Base-by-base conservation (phyloP, 371 early-diverging fungal genomes). In the Pancytospora epiphaga region DNA sequence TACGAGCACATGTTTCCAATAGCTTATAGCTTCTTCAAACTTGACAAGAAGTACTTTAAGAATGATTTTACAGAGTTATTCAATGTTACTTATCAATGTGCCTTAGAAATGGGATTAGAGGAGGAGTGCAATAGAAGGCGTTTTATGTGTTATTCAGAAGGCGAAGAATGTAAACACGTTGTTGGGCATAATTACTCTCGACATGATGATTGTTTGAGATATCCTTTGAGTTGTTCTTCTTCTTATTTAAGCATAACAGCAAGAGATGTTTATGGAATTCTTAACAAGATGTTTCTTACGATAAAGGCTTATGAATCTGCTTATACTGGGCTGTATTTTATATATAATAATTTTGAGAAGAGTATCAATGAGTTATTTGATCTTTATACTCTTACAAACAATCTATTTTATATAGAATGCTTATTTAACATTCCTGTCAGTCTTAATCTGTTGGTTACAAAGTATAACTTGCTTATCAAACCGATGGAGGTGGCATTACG, bases 371-470 rank as follows among this genome's bases (percentile, higher is more conserved):
- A 69, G 62, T 29, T 69, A 3, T 69, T 61, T 33, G 6, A 65
- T 43, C 63, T 62, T 27, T 69, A 60, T 40, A 19, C 19, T 9
- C 6, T 69, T n/a, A 62, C 62, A n/a, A 25, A 36, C 47, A 49
- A 69, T 47, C 2, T 19, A 3, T 60, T 69, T 27, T 69, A 69
- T 32, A 19, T 69, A 27, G 58, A 69, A 43, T 38, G 37, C 2
- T 38, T 69, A 3, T 61, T 69, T 29, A 69, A 69, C 30, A 69
- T 69, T 50, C 69, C 69, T 34, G 25, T 69, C 3, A 38, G 39
- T n/a, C 43, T 69, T 9, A 54, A 54, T 22, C 38, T 69, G 27
- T 60, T 69, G n/a, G 33, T 69, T 36, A 22, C 67, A 29, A 58
- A 61, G 49, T 69, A 33, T 38, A 32, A 3, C 47, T 2, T 69